phyloP scores from a whole-genome alignment of 202 grass and related monocot genomes.

The Brachypodium distachyon region DNA sequence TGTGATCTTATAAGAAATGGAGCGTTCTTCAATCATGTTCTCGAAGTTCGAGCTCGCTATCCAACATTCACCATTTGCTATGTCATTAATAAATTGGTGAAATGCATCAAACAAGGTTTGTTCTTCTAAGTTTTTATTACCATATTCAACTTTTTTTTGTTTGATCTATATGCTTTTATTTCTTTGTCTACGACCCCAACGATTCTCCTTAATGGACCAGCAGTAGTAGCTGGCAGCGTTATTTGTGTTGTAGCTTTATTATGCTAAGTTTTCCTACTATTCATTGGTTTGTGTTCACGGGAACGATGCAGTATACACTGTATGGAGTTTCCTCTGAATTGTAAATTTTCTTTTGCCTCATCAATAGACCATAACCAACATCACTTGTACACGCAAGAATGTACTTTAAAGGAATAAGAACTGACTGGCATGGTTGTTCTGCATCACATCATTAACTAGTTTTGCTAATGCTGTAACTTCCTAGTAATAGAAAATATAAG shows the following conservation, averaged over 20 bases:
- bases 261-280: background rate
- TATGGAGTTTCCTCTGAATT: background rate
- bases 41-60: conserved; percentile 32
- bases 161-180: background rate
- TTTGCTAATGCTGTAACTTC: background rate
- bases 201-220: background rate
- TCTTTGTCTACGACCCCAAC: background rate
- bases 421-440: background rate
- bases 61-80: conserved; percentile 76
- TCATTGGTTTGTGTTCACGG: background rate
- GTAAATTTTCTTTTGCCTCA: background rate
- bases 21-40: conserved; percentile 37
- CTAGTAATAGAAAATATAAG: background rate
- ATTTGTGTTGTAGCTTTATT: background rate
- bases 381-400: background rate
- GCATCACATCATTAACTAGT: background rate
- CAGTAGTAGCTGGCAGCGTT: background rate
- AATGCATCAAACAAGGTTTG: conserved; percentile 69
- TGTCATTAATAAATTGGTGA: conserved; percentile 60
- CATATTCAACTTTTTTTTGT: background rate
- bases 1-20: conserved; percentile 49
- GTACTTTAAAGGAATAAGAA: background rate
- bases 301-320: background rate
- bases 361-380: background rate
- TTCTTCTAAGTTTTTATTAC: conserved; percentile 8